A percentile compares a stretch with the other conserved stretches of the same genome.
Conservation (phyloP, 2,329 filamentous ascomycete genomes). For the Rhytidhysteron rufulum region DNA sequence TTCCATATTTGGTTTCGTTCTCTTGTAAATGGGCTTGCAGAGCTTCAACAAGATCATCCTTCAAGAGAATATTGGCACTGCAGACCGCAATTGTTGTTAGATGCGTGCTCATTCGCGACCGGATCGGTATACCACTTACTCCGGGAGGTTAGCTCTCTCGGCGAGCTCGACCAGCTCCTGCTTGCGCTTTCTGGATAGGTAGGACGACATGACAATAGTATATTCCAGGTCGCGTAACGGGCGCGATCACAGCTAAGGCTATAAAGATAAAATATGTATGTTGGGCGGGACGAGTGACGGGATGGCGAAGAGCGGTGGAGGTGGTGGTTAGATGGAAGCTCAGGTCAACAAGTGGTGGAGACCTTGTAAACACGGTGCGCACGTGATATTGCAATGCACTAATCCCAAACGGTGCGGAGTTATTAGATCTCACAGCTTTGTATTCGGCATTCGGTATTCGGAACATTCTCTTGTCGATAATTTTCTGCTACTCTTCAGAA, state of each 20-base stretch:
- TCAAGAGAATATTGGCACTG: conserved; percentile 69
- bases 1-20: conserved; percentile 62
- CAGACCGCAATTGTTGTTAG: conserved; percentile 35
- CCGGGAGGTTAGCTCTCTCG: conserved; percentile 63
- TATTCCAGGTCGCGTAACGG: conserved; percentile 42
- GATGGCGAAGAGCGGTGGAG: conserved; percentile 11
- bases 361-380: conserved; percentile 4
- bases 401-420: conserved; percentile 6
- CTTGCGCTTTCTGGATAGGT: conserved; percentile 80
- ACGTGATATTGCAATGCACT: conserved; percentile 15
- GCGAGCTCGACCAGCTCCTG: conserved; percentile 72
- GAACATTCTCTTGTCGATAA: too few species aligned
- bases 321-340: conserved; percentile 9
- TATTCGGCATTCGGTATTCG: too few species aligned
- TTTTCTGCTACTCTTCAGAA: too few species aligned
- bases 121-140: conserved; percentile 55
- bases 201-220: conserved; percentile 61
- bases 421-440: too few species aligned
- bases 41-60: conserved; percentile 71
- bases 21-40: conserved; percentile 65
- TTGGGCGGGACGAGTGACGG: conserved; percentile 15
- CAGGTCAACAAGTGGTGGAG: conserved; percentile 17
- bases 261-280: conserved; percentile 8
- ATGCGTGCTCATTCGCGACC: conserved; percentile 4
- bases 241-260: conserved; percentile 42